Percentiles rank a stretch among this genome's conserved stretches.
These are phyloP conservation scores for Colletotrichum sp. DNA, from an alignment of 2,329 filamentous ascomycete genomes.

Conservation along the genomic window DNA sequence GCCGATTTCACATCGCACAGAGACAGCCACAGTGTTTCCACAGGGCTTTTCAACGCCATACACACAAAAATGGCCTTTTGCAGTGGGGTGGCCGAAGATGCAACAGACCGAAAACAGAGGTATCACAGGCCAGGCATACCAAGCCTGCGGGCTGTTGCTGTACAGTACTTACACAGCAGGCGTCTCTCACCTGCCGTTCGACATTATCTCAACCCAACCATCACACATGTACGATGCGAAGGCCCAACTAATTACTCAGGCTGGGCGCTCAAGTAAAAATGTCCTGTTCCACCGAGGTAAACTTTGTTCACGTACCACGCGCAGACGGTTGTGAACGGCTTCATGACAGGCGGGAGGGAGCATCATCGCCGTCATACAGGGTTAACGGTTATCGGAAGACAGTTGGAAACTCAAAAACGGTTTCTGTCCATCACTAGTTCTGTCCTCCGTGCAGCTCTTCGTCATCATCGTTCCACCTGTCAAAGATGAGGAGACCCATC, in stretches of 20 bases:
- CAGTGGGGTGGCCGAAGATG: neutral
- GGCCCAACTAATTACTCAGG: neutral
- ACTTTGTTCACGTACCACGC: neutral
- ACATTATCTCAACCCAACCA: neutral
- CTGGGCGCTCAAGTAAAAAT: neutral
- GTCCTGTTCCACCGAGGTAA: neutral
- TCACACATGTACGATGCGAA: neutral
- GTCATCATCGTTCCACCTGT: neutral
- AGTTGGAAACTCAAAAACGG: neutral
- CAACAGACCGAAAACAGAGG: neutral
- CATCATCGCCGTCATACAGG: neutral
- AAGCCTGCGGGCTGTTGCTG: neutral
- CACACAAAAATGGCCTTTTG: neutral
- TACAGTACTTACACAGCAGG: neutral
- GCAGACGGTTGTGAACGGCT: neutral
- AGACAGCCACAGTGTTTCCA: neutral
- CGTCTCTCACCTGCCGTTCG: neutral
- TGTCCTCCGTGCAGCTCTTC: neutral
- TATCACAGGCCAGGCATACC: neutral
- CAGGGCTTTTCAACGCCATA: neutral
- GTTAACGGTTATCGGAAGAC: neutral
- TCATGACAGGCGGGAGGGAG: neutral
- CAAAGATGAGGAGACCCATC: neutral
- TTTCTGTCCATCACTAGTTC: neutral
- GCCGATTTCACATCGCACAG: neutral